A percentile compares a stretch with the other conserved stretches of the same genome.
Evolutionary conservation across 2,329 filamentous ascomycete species (phyloP).

Genomic region (Talaromyces albobiverticillius): DNA sequence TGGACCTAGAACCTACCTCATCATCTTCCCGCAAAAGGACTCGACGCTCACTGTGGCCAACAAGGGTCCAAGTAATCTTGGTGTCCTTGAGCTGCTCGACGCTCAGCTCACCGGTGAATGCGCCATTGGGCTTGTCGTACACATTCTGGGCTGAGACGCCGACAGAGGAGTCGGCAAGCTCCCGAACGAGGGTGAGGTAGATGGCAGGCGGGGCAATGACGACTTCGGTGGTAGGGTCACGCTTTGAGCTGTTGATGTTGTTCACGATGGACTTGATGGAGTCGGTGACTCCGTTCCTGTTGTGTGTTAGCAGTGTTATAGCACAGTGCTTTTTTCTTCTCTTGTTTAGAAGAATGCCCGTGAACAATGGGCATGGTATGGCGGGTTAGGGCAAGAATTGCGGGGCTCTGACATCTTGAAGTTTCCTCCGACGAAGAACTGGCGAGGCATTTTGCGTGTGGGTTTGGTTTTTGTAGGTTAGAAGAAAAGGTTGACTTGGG

Average conservation of each 20-base stretch:
- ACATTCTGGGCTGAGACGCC: conserved; percentile 95
- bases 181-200: conserved; percentile 84
- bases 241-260: conserved; percentile 79
- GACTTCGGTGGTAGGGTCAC: conserved; percentile 68
- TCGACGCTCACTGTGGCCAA: conserved; percentile 93
- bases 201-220: conserved; percentile 88
- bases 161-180: conserved; percentile 71
- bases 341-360: conserved; percentile 14
- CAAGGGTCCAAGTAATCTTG: conserved; percentile 83
- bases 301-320: background rate
- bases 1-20: conserved; percentile 53
- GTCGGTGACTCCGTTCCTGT: conserved; percentile 88
- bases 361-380: conserved; percentile 24
- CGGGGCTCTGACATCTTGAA: conserved; percentile 81
- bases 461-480: background rate
- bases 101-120: conserved; percentile 95
- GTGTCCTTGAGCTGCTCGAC: conserved; percentile 86
- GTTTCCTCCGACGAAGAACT: conserved; percentile 98
- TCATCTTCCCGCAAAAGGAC: conserved; percentile 85
- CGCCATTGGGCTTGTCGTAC: conserved; percentile 93
- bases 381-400: conserved; percentile 36
- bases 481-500: background rate
- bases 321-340: background rate
- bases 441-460: conserved; percentile 72
- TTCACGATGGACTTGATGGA: conserved; percentile 88